These are phyloP conservation scores for Physaria fendleri DNA, from an alignment of 345 rosid genomes.

Conservation along the genomic window DNA sequence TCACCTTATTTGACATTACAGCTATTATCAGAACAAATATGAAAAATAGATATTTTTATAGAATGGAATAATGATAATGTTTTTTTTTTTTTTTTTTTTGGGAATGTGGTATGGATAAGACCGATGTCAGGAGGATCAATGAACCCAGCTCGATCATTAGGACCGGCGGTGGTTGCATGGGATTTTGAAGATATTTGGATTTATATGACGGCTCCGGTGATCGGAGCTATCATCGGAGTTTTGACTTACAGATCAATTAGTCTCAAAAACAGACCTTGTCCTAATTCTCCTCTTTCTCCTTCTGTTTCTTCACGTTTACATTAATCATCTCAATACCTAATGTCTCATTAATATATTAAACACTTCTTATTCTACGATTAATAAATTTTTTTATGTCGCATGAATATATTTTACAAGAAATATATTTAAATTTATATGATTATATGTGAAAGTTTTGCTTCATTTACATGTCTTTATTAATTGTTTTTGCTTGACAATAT, in stretches of 20 bases:
- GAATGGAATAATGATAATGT: background rate
- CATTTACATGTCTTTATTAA: background rate
- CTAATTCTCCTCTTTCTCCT: slow-evolving; percentile 35
- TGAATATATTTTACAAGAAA: background rate
- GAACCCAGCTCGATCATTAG: slow-evolving; percentile 90
- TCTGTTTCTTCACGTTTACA: slow-evolving; percentile 23
- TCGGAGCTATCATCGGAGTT: slow-evolving; percentile 62
- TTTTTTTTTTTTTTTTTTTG: too few relatives aligned
- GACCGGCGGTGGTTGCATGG: slow-evolving; percentile 77
- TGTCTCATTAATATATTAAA: slow-evolving; percentile 1
- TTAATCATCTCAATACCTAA: slow-evolving; percentile 3
- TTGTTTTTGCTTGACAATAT: background rate
- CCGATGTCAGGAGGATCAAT: slow-evolving; percentile 90
- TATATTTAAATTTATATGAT: background rate
- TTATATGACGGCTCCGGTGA: slow-evolving; percentile 59
- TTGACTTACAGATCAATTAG: slow-evolving; percentile 39
- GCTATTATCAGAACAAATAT: background rate
- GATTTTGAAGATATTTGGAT: slow-evolving; percentile 68
- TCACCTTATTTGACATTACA: background rate
- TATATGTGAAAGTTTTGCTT: background rate
- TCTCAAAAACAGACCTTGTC: slow-evolving; percentile 30
- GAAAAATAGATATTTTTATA: background rate
- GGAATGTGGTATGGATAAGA: slow-evolving; percentile 28
- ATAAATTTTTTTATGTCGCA: background rate
- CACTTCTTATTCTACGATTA: background rate